phyloP scores from a whole-genome alignment of 129 eudicot genomes.

The Apium graveolens region DNA sequence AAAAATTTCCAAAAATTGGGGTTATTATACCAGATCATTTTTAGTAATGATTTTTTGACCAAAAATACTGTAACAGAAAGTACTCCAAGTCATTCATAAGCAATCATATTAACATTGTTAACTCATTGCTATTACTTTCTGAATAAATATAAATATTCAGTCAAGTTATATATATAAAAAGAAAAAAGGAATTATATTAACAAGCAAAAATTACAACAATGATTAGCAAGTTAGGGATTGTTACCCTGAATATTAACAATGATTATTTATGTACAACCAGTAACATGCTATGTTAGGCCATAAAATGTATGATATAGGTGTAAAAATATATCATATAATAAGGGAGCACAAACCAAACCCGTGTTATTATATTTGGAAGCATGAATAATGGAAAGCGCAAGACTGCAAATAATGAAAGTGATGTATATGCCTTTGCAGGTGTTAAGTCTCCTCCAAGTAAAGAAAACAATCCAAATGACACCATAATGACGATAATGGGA shows the following conservation, averaged over 20 bases:
- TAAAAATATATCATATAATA: not conserved
- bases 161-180: too few species aligned
- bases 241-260: too few species aligned
- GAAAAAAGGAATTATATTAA: too few species aligned
- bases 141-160: too few species aligned
- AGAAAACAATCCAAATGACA: conserved; percentile 73
- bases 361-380: conserved; percentile 89
- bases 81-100: not conserved
- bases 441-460: conserved; percentile 87
- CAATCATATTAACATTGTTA: not conserved
- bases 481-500: conserved; percentile 82
- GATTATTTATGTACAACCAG: not conserved
- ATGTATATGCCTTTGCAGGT: conserved; percentile 89
- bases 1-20: too few species aligned
- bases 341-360: conserved; percentile 32
- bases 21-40: not conserved
- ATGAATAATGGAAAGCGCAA: conserved; percentile 71
- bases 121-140: not conserved
- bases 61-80: not conserved
- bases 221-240: not conserved
- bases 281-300: not conserved
- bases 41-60: not conserved
- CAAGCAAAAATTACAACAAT: not conserved
- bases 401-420: conserved; percentile 80
- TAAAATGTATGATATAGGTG: not conserved